Evolutionary conservation across 768 basidiomycete genomes (phyloP), one percentile per base, ranked within the genome.

Genomic region (Kwoniella shandongensis): DNA sequence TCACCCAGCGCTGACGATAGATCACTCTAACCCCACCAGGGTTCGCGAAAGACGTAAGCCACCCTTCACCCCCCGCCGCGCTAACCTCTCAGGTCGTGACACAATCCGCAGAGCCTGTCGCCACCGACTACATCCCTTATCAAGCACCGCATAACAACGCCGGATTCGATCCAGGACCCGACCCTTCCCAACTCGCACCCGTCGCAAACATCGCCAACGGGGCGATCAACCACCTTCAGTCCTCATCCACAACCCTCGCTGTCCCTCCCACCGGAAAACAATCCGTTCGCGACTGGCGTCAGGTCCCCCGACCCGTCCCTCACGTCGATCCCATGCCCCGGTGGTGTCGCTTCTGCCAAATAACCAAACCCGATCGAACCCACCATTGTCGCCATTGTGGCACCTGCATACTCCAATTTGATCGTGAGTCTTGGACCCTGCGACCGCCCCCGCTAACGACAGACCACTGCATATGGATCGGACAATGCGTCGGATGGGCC

Each of bases 401-500:
- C 20, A 70, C 66, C 1, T 76, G 75, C 47, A 62, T 76, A 2
- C 29, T 76, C 56, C 66, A 63, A 15, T 74, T 72, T 52, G 75
- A 76, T 47, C 71, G 74, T 73, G 50, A 70, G 74, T 69, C n/a
- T n/a, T n/a, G n/a, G n/a, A 3, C 15, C 15, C 17, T 18, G 5
- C 8, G 30, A 17, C 42, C 15, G 27, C 40, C 6, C 4, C 4
- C 35, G 40, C 41, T 57, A 51, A 55, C 50, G 30, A 36, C 46
- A 69, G 72, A 76, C 51, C 73, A 76, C 18, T 74, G 57, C 50
- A 44, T 66, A 84, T 88, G 91, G 92, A 86, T 97, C 50, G 92
- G 92, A 11, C 89, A 91, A 69, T 97, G 92, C 63, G 89, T 96
- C 18, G 92, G 92, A 11, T 92, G 91, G 48, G 83, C 84, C 36